These are phyloP conservation scores for Exophiala dermatitidis DNA, from an alignment of 2,329 filamentous ascomycete genomes.

Conservation along the genomic window DNA sequence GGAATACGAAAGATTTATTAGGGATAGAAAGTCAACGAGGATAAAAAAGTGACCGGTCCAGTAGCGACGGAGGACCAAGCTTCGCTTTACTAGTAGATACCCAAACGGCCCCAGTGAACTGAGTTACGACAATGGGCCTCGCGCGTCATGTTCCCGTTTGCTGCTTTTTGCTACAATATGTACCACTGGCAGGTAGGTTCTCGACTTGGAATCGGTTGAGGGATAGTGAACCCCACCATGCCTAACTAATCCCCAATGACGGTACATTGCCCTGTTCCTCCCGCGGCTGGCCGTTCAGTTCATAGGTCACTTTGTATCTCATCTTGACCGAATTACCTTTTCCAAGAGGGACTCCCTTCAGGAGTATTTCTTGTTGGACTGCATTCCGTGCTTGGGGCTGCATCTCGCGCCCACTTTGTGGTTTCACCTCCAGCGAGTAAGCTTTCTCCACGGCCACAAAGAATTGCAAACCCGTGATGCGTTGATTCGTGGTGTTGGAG, in stretches of 20 bases:
- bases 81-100: too few relatives aligned
- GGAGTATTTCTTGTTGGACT: constrained; percentile 71
- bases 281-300: constrained; percentile 53
- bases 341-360: constrained; percentile 65
- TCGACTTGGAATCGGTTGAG: not conserved
- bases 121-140: not conserved
- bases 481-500: constrained; percentile 67
- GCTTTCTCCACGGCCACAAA: constrained; percentile 90
- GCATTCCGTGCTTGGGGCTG: constrained; percentile 64
- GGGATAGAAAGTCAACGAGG: too few relatives aligned
- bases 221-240: not conserved
- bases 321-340: constrained; percentile 79
- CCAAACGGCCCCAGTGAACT: not conserved
- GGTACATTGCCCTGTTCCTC: constrained; percentile 81
- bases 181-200: not conserved
- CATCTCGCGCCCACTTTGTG: constrained; percentile 73
- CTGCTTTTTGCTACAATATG: not conserved
- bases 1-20: too few relatives aligned
- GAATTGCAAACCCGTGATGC: constrained; percentile 74
- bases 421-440: constrained; percentile 71
- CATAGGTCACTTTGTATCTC: constrained; percentile 80
- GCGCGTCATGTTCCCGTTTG: not conserved
- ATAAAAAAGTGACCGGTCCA: too few relatives aligned
- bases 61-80: too few relatives aligned
- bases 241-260: constrained; percentile 57